These are phyloP conservation scores for Sequoia sempervirens DNA, from an alignment of 75 land plant genomes.

Conservation along the genomic window DNA sequence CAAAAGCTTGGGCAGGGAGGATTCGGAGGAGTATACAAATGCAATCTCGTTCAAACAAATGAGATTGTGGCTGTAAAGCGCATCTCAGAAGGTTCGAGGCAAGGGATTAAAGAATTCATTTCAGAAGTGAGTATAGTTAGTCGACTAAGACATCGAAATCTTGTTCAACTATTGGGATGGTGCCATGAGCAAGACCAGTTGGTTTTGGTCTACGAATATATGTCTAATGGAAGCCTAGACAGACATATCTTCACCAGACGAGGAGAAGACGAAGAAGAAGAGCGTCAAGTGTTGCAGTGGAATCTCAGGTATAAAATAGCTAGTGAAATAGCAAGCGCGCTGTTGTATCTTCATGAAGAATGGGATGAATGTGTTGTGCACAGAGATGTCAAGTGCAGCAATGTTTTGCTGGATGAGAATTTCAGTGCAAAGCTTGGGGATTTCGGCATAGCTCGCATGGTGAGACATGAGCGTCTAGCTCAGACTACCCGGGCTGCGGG, in stretches of 20 bases:
- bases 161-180: slow-evolving; percentile 38
- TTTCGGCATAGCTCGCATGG: slow-evolving; percentile 25
- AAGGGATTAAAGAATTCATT: slow-evolving; percentile 31
- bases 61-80: slow-evolving; percentile 42
- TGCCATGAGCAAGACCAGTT: slow-evolving; percentile 32
- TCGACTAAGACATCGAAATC: slow-evolving; percentile 37
- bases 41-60: slow-evolving; percentile 46
- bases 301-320: no score
- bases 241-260: slow-evolving; percentile 7
- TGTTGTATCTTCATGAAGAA: no score
- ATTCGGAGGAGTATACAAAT: slow-evolving; percentile 58
- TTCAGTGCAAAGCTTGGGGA: slow-evolving; percentile 31
- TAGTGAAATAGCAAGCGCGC: no score
- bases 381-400: no score
- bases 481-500: slow-evolving; percentile 24
- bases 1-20: slow-evolving; percentile 66
- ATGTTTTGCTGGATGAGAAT: neutral
- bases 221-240: slow-evolving; percentile 46
- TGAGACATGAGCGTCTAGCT: slow-evolving; percentile 12
- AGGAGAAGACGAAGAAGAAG: slow-evolving; percentile 7
- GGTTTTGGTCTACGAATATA: slow-evolving; percentile 39
- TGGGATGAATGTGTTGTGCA: no score
- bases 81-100: slow-evolving; percentile 26
- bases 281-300: neutral
- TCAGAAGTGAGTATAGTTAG: slow-evolving; percentile 32